Percentiles rank a stretch among this genome's conserved stretches.
Evolutionary conservation across 345 rosid species (phyloP).

Genomic region (Corymbia maculata): DNA sequence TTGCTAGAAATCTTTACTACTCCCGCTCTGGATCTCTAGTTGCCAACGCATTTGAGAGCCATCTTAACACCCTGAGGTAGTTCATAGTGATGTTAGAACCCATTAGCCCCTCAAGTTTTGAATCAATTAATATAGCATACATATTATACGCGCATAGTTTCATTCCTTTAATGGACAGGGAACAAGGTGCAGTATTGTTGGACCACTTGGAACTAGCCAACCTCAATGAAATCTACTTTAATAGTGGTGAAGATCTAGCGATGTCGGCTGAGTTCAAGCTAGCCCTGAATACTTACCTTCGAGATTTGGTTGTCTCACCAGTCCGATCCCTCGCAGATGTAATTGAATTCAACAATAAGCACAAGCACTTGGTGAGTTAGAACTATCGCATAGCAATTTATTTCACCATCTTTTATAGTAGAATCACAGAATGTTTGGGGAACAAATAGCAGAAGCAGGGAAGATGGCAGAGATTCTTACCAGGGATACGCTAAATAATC

Average conservation of each 20-base stretch:
- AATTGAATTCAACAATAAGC: constrained; percentile 38
- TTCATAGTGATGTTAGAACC: background rate
- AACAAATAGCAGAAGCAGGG: background rate
- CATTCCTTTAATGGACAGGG: constrained; percentile 11
- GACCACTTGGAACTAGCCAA: constrained; percentile 34
- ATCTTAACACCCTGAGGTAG: constrained; percentile 39
- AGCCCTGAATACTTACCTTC: constrained; percentile 36
- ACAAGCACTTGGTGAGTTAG: constrained; percentile 20
- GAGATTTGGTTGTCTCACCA: constrained; percentile 28
- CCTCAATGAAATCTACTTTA: constrained; percentile 3
- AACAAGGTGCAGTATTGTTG: constrained; percentile 37
- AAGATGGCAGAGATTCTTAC: background rate
- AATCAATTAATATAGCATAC: background rate
- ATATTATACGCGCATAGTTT: background rate
- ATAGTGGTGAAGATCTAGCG: constrained; percentile 28
- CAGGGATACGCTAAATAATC: background rate
- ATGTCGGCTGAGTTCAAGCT: constrained; percentile 47
- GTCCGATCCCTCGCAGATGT: constrained; percentile 52
- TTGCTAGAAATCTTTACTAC: constrained; percentile 28
- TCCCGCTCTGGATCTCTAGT: background rate
- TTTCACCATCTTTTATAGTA: background rate
- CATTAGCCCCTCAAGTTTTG: background rate
- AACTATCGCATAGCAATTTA: background rate
- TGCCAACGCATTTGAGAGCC: constrained; percentile 19
- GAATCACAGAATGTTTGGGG: background rate